Evolutionary conservation across 169 alveolate species (phyloP).

Genomic region (Cryptosporidium felis): DNA sequence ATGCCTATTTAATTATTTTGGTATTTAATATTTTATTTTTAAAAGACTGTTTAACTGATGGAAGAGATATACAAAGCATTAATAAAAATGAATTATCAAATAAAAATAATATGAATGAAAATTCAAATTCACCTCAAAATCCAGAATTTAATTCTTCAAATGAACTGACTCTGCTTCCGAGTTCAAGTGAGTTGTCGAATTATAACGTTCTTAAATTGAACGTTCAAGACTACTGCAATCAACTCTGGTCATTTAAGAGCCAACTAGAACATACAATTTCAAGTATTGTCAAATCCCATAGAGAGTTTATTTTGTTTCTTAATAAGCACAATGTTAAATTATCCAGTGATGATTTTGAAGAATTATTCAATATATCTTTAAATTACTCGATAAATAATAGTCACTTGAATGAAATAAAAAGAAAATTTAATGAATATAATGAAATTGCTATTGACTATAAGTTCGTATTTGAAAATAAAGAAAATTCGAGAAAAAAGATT

Average conservation of each 20-base stretch:
- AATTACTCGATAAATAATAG: background rate
- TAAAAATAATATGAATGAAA: no score
- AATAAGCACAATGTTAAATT: background rate
- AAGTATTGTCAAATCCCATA: constrained; percentile 6
- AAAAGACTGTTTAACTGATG: no score
- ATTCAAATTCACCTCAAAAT: background rate
- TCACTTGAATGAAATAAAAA: background rate
- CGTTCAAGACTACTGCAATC: constrained; percentile 45
- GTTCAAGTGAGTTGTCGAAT: background rate
- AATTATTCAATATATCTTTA: constrained; percentile 16
- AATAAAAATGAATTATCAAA: no score
- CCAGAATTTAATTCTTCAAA: background rate
- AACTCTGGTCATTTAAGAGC: constrained; percentile 35
- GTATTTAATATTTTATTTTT: no score
- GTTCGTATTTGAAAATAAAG: constrained; percentile 6
- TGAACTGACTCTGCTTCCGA: constrained; percentile 7
- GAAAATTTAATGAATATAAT: constrained; percentile 10
- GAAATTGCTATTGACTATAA: background rate
- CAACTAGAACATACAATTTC: constrained; percentile 5
- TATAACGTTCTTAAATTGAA: background rate
- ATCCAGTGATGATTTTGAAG: background rate
- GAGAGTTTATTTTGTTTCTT: constrained; percentile 2
- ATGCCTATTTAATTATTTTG: no score
- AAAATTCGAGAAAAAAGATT: background rate
- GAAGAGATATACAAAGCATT: no score